Base-by-base conservation (phyloP, 108 stramenopile species). In the Schizochytrium sp. region DNA sequence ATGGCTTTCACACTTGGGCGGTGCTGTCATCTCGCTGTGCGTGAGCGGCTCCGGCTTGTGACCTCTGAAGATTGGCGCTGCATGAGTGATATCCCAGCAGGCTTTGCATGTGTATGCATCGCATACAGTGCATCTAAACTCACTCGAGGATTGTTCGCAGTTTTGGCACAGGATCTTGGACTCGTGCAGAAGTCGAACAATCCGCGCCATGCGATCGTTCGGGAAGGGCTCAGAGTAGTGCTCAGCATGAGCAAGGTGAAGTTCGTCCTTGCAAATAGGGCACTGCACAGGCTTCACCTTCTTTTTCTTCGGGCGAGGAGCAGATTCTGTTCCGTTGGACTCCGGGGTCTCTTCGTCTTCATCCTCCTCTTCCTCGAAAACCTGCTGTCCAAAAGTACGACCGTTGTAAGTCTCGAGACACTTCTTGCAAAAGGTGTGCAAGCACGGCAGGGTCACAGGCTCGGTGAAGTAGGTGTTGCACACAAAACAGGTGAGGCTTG, bases 261-360 rank as follows among this genome's bases (percentile, higher is more conserved):
- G 76, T 38, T 83, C 28, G 76, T 83, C 76, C 53, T 83, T 83
- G 76, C 76, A 83, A 1, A 53, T 83, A n/a, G 76, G 76, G 28
- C 76, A 83, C 47, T 83, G 53, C 76, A 83, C 76, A n/a, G 76
- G 76, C 53, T 83, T 83, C 55, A 55, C 28, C 76, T 83, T 83
- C 28, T 55, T 55, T 28, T 49, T 55, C 76, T 83, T 83, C 47
- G 47, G 47, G 8, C 10, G 5, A 15, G 76, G 47, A 8, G 50
- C 45, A n/a, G 50, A n/a, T 12, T 83, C 76, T 0, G 50, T 53
- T n/a, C 55, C 47, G 50, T 7, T 53, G 19, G 40, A 5, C 7
- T 7, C 76, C 50, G 17, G 50, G 2, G 49, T 38, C 76, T 83
- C 76, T 7, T 49, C 76, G 38, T 83, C 76, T 47, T 83, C 76